Evolutionary conservation across 2,329 filamentous ascomycete genomes (phyloP), one percentile per base, ranked within the genome.

Genomic region (Dryadomyces sulphureus): DNA sequence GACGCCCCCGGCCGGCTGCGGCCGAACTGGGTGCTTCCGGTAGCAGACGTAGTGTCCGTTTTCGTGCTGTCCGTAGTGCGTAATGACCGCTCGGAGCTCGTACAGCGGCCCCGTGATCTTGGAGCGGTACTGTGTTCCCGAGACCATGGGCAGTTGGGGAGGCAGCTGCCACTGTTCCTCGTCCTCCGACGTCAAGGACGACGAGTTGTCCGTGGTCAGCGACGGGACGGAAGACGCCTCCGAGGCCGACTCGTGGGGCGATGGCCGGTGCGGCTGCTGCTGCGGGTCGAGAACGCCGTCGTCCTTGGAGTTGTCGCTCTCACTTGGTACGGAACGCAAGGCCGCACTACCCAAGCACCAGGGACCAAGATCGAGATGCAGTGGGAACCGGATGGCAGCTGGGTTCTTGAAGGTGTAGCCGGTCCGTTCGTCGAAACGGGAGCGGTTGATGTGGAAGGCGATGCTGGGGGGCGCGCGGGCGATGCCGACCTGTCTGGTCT

Each of bases 41-140:
- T 92, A 94, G 59, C 87, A 94, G 35, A 95, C 79, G 55, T 98
- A 96, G 63, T 98, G 92, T 0, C 92, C 92, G 55, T 94, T 94
- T 51, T 95, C 88, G 60, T 96, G 92, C 27, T 84, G 73, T 4
- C 92, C 92, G 50, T 84, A 85, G 59, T 96, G 92, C 1, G 87
- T 92, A 9, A 96, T 76, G 0, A 90, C 84, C 25, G 89, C 87
- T 45, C 83, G 77, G 16, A 96, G 68, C 57, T 85, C 77, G 59
- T 94, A 96, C 1, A 81, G 67, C 24, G 69, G 70, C 3, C 77
- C 76, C 0, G 65, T 65, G 8, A 76, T 63, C 49, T 66, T 70
- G 2, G 75, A 78, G 8, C 66, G 63, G 3, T 57, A 57, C 35
- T 61, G 54, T 40, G 69, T 67, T 5, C 73, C 74, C 0, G 79